Base-by-base conservation (phyloP, 192 early-diverging fungal species). In the Paraglomus brasilianum region DNA sequence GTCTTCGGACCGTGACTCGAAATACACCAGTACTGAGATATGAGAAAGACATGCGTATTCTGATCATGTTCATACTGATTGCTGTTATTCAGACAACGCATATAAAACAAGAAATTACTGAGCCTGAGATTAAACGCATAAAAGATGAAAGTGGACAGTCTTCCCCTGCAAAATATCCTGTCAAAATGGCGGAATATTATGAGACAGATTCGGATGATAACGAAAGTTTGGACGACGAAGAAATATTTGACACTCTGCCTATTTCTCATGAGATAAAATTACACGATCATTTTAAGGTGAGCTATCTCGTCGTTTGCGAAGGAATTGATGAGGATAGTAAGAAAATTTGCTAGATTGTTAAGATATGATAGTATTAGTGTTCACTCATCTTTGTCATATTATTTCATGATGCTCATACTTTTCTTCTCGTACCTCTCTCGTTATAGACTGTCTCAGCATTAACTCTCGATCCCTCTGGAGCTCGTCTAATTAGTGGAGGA, bases 381-480 rank as follows among this genome's bases (percentile, higher is more conserved):
- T 38, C 14, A 43, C 10, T 14, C 2, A n/a, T 42, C 30, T 10
- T 51, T 47, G 47, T 66, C 39, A 19, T 5, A 15, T 8, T 14
- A 9, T 17, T 68, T 30, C 30, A 30, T 30, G 30, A 30, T 30
- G 17, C 43, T 53, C 51, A 5, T 61, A 21, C 21, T 22, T 56
- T 69, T 52, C n/a, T n/a, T n/a, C n/a, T n/a, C n/a, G n/a, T n/a
- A n/a, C n/a, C n/a, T n/a, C n/a, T n/a, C n/a, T n/a, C n/a, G n/a
- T n/a, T 46, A 8, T 69, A 89, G 86, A 85, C 88, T 17, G 86
- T 93, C 17, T 91, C 92, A 0, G 85, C 92, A 1, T 78, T 98
- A 40, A 80, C 92, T 1, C 79, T 96, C 56, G 93, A 98, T 66
- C 87, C 93, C 22, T 75, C 92, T 1, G 94, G 94, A 8, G 78